phyloP scores from a whole-genome alignment of 2,329 filamentous ascomycete genomes.

The Colletotrichum tropicicola region DNA sequence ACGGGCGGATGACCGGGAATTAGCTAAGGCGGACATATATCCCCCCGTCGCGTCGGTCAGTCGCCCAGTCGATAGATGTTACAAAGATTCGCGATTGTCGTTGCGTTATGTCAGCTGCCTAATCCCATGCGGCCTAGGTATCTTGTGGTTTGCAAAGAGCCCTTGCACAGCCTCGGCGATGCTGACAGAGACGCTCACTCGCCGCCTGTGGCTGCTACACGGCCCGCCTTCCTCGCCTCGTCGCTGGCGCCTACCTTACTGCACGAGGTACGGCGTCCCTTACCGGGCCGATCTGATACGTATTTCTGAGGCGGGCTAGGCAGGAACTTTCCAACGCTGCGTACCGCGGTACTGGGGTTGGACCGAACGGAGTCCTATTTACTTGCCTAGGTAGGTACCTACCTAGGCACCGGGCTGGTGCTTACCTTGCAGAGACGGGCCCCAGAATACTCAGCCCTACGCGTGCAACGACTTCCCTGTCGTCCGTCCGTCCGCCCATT shows the following conservation, averaged over 20 bases:
- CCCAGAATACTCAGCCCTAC: slow-evolving; percentile 23
- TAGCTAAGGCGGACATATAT: slow-evolving; percentile 1
- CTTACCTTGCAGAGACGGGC: slow-evolving; percentile 17
- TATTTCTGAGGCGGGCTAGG: slow-evolving; percentile 12
- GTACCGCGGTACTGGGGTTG: no score
- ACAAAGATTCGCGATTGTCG: not conserved
- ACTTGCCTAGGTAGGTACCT: not conserved
- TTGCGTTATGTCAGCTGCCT: slow-evolving; percentile 3
- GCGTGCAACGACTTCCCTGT: slow-evolving; percentile 7
- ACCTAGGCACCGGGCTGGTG: slow-evolving; percentile 18
- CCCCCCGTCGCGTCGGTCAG: slow-evolving; percentile 2
- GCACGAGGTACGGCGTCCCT: slow-evolving; percentile 1
- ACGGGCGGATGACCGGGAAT: slow-evolving; percentile 6
- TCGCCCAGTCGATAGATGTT: not conserved
- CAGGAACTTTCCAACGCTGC: no score
- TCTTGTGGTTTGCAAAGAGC: no score
- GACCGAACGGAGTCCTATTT: no score
- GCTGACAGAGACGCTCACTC: slow-evolving; percentile 19
- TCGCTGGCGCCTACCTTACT: not conserved
- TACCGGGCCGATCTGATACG: slow-evolving; percentile 24
- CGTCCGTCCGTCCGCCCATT: slow-evolving; percentile 4
- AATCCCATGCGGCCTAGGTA: not conserved
- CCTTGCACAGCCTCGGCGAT: slow-evolving; percentile 17
- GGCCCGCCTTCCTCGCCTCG: not conserved
- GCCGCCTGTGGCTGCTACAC: slow-evolving; percentile 12